These are phyloP conservation scores for Lentinula aciculospora DNA, from an alignment of 768 basidiomycete species.

Conservation along the genomic window DNA sequence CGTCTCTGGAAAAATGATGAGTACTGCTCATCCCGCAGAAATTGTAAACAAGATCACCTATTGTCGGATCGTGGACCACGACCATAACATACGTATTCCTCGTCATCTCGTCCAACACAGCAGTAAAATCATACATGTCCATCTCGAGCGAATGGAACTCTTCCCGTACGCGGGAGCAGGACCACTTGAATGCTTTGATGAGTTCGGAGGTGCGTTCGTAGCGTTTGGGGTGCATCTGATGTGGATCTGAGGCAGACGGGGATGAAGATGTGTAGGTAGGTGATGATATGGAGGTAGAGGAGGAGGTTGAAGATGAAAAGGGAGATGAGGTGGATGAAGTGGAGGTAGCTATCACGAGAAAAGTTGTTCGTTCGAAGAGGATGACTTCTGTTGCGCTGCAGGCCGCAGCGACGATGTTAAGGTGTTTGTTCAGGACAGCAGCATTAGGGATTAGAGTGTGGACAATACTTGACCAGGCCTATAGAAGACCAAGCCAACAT, in stretches of 20 bases:
- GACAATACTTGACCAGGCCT: constrained; percentile 99
- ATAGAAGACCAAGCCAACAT: constrained; percentile 3
- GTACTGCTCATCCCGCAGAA: background rate
- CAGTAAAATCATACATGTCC: constrained; percentile 80
- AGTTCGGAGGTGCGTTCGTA: constrained; percentile 89
- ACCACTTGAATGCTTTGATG: constrained; percentile 93
- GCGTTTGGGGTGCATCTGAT: constrained; percentile 59
- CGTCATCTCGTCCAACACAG: constrained; percentile 89
- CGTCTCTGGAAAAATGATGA: constrained; percentile 53
- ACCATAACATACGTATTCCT: constrained; percentile 90
- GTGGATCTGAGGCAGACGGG: constrained; percentile 17
- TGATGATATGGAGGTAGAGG: constrained; percentile 19
- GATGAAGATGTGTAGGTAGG: constrained; percentile 11
- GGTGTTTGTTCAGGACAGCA: constrained; percentile 79
- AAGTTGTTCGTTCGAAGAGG: constrained; percentile 95
- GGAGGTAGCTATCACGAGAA: constrained; percentile 93
- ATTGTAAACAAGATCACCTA: constrained; percentile 42
- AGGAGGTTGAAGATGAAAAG: constrained; percentile 18
- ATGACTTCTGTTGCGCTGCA: constrained; percentile 92
- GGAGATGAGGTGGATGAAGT: constrained; percentile 23
- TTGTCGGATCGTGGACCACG: constrained; percentile 82
- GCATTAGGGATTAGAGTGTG: constrained; percentile 96
- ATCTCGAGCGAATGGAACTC: constrained; percentile 86
- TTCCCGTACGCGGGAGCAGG: constrained; percentile 78
- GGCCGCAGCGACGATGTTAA: constrained; percentile 79